Evolutionary conservation across 352 stramenopile species (phyloP), one percentile per base, ranked within the genome.

Genomic region (Globisporangium recalcitrans): DNA sequence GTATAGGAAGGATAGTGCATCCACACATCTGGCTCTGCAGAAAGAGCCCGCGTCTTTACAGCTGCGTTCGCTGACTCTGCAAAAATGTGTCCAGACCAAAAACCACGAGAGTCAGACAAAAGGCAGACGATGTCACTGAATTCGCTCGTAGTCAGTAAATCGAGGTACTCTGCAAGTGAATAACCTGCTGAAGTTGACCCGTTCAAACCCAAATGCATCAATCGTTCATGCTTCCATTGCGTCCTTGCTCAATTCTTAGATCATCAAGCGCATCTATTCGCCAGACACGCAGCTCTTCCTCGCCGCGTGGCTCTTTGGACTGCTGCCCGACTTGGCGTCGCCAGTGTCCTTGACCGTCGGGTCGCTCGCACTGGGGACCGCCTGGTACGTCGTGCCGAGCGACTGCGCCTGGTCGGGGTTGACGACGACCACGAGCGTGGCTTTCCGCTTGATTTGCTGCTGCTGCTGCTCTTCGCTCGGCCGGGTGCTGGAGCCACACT

Each of bases 341-440:
- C 14, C 22, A 27, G 19, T 47, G 34, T 29, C 53, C 34, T 60
- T 49, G 29, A 11, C 19, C 29, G 21, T 53, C 9, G 26, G 27
- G 8, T 32, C 38, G 26, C 38, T 46, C 16, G 38, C 38, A 46
- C 5, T 31, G 19, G 16, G 44, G 27, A 38, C 8, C 1, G 49
- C 51, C 36, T 62, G 61, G 22, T 62, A 60, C 16, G 69, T 40
- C 14, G 71, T 82, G 14, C 71, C 74, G 14, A 82, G 58, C 32
- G 53, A 67, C 13, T 72, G 74, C 11, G 58, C 69, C 46, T 82
- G 64, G 53, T 74, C 70, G 2, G 74, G 74, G 36, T 77, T 82
- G n/a, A 80, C 44, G 36, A 82, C 69, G 3, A 82, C 56, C 31
- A 82, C 74, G 38, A 69, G 55, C n/a, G 63, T 64, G 36, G 69